These are phyloP conservation scores for Aureococcus anophagefferens DNA, from an alignment of 108 stramenopile genomes.

Conservation along the genomic window DNA sequence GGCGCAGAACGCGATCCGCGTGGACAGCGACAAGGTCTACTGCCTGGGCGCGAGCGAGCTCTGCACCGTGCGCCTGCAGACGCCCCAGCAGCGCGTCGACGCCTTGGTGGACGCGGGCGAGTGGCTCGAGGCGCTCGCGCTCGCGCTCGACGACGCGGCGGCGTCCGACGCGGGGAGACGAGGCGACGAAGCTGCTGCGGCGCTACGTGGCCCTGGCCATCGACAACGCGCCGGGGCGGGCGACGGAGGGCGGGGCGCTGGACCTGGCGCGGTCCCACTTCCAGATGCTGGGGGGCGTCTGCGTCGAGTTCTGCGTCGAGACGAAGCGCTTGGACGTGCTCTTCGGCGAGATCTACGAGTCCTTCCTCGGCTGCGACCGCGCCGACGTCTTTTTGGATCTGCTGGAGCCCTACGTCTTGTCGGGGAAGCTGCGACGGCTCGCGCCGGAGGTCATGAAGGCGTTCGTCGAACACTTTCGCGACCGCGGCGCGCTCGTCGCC, in stretches of 20 bases:
- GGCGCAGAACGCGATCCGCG: no score
- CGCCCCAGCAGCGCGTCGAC: constrained; percentile 48
- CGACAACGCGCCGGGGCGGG: constrained; percentile 64
- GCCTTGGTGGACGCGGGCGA: constrained; percentile 75
- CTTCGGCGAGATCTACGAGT: constrained; percentile 65
- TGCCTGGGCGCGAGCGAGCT: constrained; percentile 64
- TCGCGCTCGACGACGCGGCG: constrained; percentile 75
- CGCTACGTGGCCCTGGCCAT: constrained; percentile 74
- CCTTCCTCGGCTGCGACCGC: constrained; percentile 54
- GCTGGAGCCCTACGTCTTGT: constrained; percentile 74
- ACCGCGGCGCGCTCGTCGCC: constrained; percentile 57
- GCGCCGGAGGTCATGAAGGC: constrained; percentile 71
- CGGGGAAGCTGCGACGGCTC: constrained; percentile 65
- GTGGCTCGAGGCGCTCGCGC: constrained; percentile 85
- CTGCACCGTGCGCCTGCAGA: constrained; percentile 48
- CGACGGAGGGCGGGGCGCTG: constrained; percentile 13
- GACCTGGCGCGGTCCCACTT: constrained; percentile 75
- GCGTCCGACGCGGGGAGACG: no score
- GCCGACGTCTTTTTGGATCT: constrained; percentile 65
- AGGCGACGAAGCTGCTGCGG: constrained; percentile 44
- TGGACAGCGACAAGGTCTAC: constrained; percentile 57
- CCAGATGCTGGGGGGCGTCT: constrained; percentile 82
- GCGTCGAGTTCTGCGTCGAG: constrained; percentile 72
- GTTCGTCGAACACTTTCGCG: constrained; percentile 69
- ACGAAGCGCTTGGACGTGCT: constrained; percentile 72